These are phyloP conservation scores for Albifimbria verrucaria DNA, from an alignment of 2,329 filamentous ascomycete species.

Conservation along the genomic window DNA sequence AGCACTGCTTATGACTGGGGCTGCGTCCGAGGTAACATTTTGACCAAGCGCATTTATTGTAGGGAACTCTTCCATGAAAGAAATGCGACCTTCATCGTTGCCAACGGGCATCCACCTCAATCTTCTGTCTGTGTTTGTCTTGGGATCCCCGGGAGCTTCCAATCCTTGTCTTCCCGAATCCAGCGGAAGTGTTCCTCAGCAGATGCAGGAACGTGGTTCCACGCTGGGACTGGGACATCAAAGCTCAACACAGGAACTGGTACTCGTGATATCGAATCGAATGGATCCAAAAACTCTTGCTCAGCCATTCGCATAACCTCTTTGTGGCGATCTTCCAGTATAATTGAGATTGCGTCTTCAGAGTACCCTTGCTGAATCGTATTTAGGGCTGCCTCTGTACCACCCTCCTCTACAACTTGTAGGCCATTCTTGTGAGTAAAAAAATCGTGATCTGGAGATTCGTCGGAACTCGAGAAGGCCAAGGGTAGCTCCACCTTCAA, in stretches of 20 bases:
- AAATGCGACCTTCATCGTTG: background rate
- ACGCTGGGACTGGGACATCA: slow-evolving; percentile 16
- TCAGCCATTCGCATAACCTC: slow-evolving; percentile 12
- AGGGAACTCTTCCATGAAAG: background rate
- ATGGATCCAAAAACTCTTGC: slow-evolving; percentile 24
- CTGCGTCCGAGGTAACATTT: background rate
- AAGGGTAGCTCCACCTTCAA: background rate
- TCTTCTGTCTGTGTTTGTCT: slow-evolving; percentile 10
- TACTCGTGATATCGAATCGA: slow-evolving; percentile 22
- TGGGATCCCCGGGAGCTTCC: too few species aligned
- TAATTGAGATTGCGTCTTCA: slow-evolving; percentile 18
- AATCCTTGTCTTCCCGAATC: slow-evolving; percentile 11
- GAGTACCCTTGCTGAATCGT: slow-evolving; percentile 8
- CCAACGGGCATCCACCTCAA: slow-evolving; percentile 18
- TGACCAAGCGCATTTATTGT: background rate
- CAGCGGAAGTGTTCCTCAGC: slow-evolving; percentile 21
- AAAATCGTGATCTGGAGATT: background rate
- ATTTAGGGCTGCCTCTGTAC: slow-evolving; percentile 10
- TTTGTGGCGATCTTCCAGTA: slow-evolving; percentile 14
- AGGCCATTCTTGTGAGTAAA: background rate
- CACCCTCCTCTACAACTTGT: background rate
- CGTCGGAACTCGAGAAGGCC: background rate
- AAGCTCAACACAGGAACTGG: slow-evolving; percentile 25
- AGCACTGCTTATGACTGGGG: background rate
- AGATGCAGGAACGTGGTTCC: slow-evolving; percentile 14